Base-by-base conservation (phyloP, 257 asterid species). In the Lithospermum erythrorhizon region DNA sequence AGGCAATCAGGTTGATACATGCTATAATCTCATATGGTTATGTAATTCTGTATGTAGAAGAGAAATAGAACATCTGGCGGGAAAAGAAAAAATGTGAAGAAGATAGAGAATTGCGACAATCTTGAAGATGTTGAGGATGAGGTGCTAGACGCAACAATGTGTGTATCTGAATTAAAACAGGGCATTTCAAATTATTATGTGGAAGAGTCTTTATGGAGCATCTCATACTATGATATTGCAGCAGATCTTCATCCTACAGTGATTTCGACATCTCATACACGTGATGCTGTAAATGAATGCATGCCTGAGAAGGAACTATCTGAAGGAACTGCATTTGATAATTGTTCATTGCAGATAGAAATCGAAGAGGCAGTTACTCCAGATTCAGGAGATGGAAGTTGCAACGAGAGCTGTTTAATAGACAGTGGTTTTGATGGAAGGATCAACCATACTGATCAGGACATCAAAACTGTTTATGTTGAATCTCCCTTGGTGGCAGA, bases 71-170 rank as follows among this genome's bases (percentile, higher is more conserved):
- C 21, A 64, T 16, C 20, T 59, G 61, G 73, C 22, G 83, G 79
- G 27, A 86, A 73, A 76, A 75, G 68, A 67, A 84, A 78, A 62
- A 68, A 71, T 57, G 27, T 64, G 37, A 82, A 71, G 63, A 82
- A 73, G 79, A 79, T 14, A 13, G 13, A 61, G 24, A 69, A 48
- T 67, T 72, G 52, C 52, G 65, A 22, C 66, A 58, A 21, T 22
- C 56, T 22, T 57, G 53, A 65, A 23, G 77, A 72, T 54, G 54
- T 64, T 48, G 72, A 65, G 49, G 64, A 62, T 63, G 58, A 37
- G 59, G 48, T 63, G 68, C 65, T 53, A 57, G 70, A 73, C 61
- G 49, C 58, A 27, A 64, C 64, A 69, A 74, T 65, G 79, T 66
- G 63, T 59, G 84, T 64, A 57, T 85, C 62, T 32, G 75, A 63